Base-by-base conservation (phyloP, 2,329 filamentous ascomycete species). In the Botrytis paeoniae region DNA sequence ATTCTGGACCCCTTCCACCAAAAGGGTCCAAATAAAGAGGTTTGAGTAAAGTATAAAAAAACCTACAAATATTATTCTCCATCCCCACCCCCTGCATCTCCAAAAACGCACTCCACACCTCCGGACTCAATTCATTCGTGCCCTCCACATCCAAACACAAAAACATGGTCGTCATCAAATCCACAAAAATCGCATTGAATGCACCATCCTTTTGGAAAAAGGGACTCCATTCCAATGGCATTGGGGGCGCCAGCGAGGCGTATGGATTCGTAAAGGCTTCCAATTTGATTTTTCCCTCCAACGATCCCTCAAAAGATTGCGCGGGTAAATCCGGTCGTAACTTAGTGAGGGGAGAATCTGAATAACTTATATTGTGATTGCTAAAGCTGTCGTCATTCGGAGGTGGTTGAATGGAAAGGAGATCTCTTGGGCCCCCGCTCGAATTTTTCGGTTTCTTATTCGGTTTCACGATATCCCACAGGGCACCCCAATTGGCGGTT, bases 141-240 rank as follows among this genome's bases (percentile, higher is more conserved):
- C 75, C 75, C 14, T 75, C 71, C 8, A 74, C 72, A 73, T 79
- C 78, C 32, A 79, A 64, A 54, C 71, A 71, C 43, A 73, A 69
- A 69, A 79, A 79, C 8, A 79, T 73, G n/a, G 74, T 77, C 51
- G 76, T 76, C 77, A 78, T 78, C 63, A 78, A 73, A 18, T 76
- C 73, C 1, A 76, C 72, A 64, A 78, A 78, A 32, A 77, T 76
- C 32, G 74, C 75, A 8, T 73, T 75, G 2, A 75, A 75, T 25
- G 73, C 75, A 6, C 69, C 71, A 16, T 77, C 73, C 2, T 65
- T 63, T 29, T 75, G 75, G 43, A 78, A 79, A 20, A 79, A 70
- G 5, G 77, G 74, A 62, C 74, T 73, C 78, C 78, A 79, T 43
- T 62, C 74, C 9, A 70, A 68, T 41, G 77, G 78, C 12, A 71